Base-by-base conservation (phyloP, 2,329 filamentous ascomycete species). In the Colletotrichum tofieldiae region DNA sequence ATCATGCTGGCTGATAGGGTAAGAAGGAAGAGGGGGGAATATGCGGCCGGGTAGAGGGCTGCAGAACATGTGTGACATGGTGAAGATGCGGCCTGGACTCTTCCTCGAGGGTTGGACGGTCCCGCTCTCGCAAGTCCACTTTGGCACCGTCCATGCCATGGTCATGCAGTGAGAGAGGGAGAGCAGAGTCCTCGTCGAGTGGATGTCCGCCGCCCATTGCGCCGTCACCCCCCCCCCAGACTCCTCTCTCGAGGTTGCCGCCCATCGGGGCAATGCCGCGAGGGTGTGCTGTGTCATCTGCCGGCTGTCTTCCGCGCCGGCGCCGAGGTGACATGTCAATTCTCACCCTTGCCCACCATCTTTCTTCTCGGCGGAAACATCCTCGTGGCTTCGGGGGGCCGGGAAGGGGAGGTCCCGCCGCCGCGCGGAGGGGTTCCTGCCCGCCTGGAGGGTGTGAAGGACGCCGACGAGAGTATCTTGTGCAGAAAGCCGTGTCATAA, bases 341-440 rank as follows among this genome's bases (percentile, higher is more conserved):
- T 62, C n/a, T 26, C 32, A 51, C 51, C 45, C 35, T 49, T 49
- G n/a, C 32, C 45, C 4, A 3, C 32, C 29, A 26, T 16, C 12
- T 49, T 62, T 6, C 43, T 47, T 45, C n/a, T 39, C 59, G 43
- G 45, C 35, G 59, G 43, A 61, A 49, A 39, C 59, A 49, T 43
- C 59, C 59, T 62, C 45, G 59, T 62, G 59, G 45, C 45, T 62
- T 62, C 59, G 45, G 45, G 59, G 59, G 45, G 29, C 45, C 59
- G 59, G 45, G 32, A 62, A 26, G 32, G 47, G 59, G 59, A 35
- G 45, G 51, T 23, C 26, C 12, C 18, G 18, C 32, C 14, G 11
- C 18, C 26, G 16, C 26, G 16, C 16, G 12, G 29, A 32, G 29
- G 29, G 29, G 29, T 3, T 32, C 29, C 29, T 32, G 29, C 29